phyloP scores from a whole-genome alignment of 257 asterid genomes.

The Hygrophila difformis region DNA sequence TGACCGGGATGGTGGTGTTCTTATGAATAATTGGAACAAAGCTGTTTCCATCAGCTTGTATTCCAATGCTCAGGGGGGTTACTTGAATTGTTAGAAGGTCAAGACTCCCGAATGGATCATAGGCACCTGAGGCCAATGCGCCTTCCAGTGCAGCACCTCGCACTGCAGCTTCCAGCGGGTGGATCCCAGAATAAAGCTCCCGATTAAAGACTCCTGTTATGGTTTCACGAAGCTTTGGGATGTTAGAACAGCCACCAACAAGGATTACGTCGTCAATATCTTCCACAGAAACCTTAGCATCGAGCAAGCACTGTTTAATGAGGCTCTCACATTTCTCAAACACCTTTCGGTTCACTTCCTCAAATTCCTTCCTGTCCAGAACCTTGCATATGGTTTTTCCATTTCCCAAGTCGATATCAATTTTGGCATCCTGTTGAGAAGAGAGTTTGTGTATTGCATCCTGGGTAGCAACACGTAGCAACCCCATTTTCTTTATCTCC shows the following conservation, averaged over 20 bases:
- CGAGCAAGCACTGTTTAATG: slow-evolving; percentile 1
- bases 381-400: neutral
- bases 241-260: slow-evolving; percentile 5
- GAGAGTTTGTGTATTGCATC: slow-evolving; percentile 7
- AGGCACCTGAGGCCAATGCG: neutral
- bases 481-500: slow-evolving; percentile 3
- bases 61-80: slow-evolving; percentile 2
- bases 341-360: neutral
- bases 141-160: slow-evolving; percentile 7
- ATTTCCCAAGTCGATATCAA: slow-evolving; percentile 1
- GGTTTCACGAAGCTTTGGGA: slow-evolving; percentile 2
- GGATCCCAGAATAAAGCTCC: neutral
- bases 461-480: slow-evolving; percentile 5
- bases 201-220: neutral
- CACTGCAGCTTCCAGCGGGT: slow-evolving; percentile 8
- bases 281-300: neutral
- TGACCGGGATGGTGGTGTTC: neutral
- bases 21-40: neutral
- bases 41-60: slow-evolving; percentile 1
- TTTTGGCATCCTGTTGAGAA: neutral
- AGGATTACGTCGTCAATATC: slow-evolving; percentile 2
- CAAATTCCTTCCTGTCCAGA: slow-evolving; percentile 1
- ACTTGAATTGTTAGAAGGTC: slow-evolving; percentile 5
- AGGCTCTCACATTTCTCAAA: slow-evolving; percentile 6
- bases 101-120: slow-evolving; percentile 4